These are phyloP conservation scores for Hymenoscyphus albidus DNA, from an alignment of 2,329 filamentous ascomycete species.

Conservation along the genomic window DNA sequence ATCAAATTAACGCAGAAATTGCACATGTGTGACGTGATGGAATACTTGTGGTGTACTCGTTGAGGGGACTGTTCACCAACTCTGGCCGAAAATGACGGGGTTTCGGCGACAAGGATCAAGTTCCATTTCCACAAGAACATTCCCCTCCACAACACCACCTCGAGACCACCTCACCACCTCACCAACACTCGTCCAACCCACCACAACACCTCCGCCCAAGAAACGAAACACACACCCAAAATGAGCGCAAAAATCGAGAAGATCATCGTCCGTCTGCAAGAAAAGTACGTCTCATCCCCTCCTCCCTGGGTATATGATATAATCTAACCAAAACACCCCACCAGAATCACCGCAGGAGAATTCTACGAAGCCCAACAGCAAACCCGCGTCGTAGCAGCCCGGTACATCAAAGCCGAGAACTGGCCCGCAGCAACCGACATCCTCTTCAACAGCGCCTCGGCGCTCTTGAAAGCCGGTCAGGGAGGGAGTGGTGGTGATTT, in stretches of 20 bases:
- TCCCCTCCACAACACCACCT: not conserved
- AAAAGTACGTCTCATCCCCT: constrained; percentile 51
- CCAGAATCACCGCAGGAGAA: constrained; percentile 80
- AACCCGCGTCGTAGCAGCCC: constrained; percentile 88
- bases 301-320: not conserved
- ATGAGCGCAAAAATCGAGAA: constrained; percentile 61
- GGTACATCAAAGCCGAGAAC: constrained; percentile 85
- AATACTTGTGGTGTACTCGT: not conserved
- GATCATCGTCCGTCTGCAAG: constrained; percentile 71
- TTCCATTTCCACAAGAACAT: not conserved
- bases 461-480: constrained; percentile 87
- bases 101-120: not conserved
- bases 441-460: constrained; percentile 76
- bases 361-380: constrained; percentile 99
- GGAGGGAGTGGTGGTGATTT: constrained; percentile 90
- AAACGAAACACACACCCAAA: constrained; percentile 12
- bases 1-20: not conserved
- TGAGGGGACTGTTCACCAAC: not conserved
- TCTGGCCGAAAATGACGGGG: not conserved
- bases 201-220: not conserved
- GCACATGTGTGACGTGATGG: not conserved
- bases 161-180: not conserved
- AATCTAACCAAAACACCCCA: constrained; percentile 12
- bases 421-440: constrained; percentile 84
- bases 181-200: not conserved